Conservation (phyloP, 2,329 filamentous ascomycete species). For the Helicocarpus griseus region DNA sequence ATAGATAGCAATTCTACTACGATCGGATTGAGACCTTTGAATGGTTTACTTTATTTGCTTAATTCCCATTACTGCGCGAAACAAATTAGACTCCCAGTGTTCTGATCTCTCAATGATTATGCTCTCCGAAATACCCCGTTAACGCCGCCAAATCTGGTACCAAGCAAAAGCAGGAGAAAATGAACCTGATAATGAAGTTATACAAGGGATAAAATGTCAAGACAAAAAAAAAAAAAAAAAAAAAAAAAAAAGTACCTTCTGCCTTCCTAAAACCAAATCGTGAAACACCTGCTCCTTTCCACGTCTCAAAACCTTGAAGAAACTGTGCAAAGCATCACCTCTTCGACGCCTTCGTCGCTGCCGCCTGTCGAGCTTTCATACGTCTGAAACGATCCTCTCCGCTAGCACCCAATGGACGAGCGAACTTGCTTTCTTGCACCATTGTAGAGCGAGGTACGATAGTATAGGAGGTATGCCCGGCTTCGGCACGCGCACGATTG, state of each 20-base stretch:
- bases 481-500: slow-evolving; percentile 51
- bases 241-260: neutral
- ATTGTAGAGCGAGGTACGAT: slow-evolving; percentile 52
- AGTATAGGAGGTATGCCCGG: slow-evolving; percentile 51
- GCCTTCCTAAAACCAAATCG: neutral
- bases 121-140: neutral
- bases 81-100: too few relatives aligned
- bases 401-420: slow-evolving; percentile 36
- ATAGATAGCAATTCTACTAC: neutral
- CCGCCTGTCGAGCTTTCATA: slow-evolving; percentile 40
- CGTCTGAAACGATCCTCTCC: slow-evolving; percentile 40
- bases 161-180: neutral
- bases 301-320: neutral
- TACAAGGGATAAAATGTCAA: neutral
- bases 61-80: too few relatives aligned
- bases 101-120: too few relatives aligned
- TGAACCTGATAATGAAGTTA: neutral
- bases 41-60: too few relatives aligned
- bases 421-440: slow-evolving; percentile 35
- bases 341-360: slow-evolving; percentile 30
- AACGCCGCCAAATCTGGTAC: neutral
- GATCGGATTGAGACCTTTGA: too few relatives aligned
- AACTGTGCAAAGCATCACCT: slow-evolving; percentile 15
- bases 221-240: neutral
- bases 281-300: neutral